Conservation (phyloP, 441 rosid species). For the Adansonia gregorii region DNA sequence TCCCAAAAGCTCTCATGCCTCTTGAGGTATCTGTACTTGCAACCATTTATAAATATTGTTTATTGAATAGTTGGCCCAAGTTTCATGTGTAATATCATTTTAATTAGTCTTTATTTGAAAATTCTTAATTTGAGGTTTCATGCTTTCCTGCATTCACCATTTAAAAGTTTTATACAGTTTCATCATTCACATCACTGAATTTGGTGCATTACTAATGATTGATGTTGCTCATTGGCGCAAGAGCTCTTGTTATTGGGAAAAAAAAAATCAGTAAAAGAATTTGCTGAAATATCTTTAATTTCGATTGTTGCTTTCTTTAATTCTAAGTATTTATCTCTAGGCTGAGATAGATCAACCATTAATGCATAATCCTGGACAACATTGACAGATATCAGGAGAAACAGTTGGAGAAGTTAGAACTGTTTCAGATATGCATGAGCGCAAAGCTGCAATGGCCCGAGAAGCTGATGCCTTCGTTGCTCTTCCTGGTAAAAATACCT, state of each 20-base stretch:
- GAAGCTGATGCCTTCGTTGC: slow-evolving; percentile 96
- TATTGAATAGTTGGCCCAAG: slow-evolving; percentile 11
- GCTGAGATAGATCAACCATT: background rate
- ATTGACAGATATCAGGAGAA: slow-evolving; percentile 79
- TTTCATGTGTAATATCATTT: slow-evolving; percentile 9
- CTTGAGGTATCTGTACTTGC: slow-evolving; percentile 62
- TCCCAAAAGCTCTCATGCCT: slow-evolving; percentile 91
- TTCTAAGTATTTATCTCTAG: background rate
- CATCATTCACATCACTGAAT: background rate
- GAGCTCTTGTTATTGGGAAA: background rate
- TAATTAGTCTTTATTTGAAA: background rate
- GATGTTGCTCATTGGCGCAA: slow-evolving; percentile 1
- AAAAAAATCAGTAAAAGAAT: background rate
- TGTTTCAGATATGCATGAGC: slow-evolving; percentile 90
- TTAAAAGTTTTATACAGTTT: background rate
- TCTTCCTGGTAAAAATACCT: slow-evolving; percentile 69
- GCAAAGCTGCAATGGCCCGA: slow-evolving; percentile 92
- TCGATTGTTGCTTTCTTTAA: background rate
- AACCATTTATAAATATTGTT: background rate
- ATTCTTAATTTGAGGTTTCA: background rate
- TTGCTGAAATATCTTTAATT: slow-evolving; percentile 1
- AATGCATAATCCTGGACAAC: slow-evolving; percentile 2
- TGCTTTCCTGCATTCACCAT: background rate
- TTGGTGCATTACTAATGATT: slow-evolving; percentile 4
- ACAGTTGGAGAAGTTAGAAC: slow-evolving; percentile 84